Percentiles rank a stretch among this genome's conserved stretches.
Evolutionary conservation across 1,284 basidiomycete genomes (phyloP).

Genomic region (Cryptococcus hybrid): DNA sequence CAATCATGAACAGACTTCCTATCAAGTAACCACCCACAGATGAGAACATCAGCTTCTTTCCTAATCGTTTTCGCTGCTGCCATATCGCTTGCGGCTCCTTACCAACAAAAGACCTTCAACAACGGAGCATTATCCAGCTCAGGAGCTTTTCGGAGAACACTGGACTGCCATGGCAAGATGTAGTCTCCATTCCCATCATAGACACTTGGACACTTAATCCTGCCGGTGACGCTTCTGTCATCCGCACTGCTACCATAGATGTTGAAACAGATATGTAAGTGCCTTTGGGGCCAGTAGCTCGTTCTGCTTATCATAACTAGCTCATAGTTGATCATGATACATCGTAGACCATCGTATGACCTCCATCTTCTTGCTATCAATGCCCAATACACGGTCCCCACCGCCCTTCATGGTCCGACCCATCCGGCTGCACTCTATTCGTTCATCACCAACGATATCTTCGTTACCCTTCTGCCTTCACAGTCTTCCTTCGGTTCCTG

Average conservation of each 20-base stretch:
- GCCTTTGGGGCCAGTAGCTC: background rate
- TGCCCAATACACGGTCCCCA: conserved; percentile 17
- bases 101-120: no score
- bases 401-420: conserved; percentile 7
- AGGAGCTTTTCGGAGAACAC: no score
- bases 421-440: conserved; percentile 10
- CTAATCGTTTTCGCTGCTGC: no score
- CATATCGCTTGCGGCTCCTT: no score
- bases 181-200: conserved; percentile 2
- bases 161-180: no score
- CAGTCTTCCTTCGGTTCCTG: background rate
- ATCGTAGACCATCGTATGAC: conserved; percentile 8
- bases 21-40: no score
- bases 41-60: no score
- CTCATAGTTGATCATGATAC: no score
- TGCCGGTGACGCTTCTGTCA: conserved; percentile 21
- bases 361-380: conserved; percentile 24
- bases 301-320: no score
- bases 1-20: no score
- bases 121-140: no score
- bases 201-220: conserved; percentile 25
- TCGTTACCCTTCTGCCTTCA: conserved; percentile 10
- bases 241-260: background rate
- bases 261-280: background rate
- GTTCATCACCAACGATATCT: conserved; percentile 15